phyloP scores from a whole-genome alignment of 202 grass and related monocot genomes.

The Carex sylvatica region DNA sequence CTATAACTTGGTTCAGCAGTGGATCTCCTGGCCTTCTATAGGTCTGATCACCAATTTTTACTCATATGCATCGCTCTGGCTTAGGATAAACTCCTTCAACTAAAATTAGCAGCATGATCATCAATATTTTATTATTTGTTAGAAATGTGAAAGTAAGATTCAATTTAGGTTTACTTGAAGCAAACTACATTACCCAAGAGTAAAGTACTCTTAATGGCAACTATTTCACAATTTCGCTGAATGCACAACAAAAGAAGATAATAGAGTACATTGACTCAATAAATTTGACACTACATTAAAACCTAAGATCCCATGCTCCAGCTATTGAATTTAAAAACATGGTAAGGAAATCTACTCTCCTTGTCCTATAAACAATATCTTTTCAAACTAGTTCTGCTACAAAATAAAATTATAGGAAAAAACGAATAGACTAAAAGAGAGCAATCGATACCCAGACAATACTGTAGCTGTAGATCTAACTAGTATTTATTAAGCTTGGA shows the following conservation, averaged over 20 bases:
- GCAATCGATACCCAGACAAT: not conserved
- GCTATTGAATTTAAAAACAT: not conserved
- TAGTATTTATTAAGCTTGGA: not conserved
- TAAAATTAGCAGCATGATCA: no score
- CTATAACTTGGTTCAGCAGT: no score
- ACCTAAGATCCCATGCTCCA: not conserved
- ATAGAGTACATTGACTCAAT: not conserved
- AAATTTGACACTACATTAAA: not conserved
- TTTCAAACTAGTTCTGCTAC: not conserved
- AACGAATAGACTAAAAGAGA: not conserved
- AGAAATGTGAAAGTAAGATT: no score
- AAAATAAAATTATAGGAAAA: not conserved
- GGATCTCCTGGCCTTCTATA: no score
- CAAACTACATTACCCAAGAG: no score
- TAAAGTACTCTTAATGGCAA: no score
- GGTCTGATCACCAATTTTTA: no score
- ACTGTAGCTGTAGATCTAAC: not conserved
- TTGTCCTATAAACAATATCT: not conserved
- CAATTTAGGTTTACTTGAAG: no score
- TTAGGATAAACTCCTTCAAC: no score
- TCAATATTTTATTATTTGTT: no score
- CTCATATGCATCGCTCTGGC: no score
- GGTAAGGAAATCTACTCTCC: not conserved
- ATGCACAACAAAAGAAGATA: not conserved
- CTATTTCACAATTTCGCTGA: no score